phyloP scores from a whole-genome alignment of 768 basidiomycete genomes.

The Lactarius sanguifluus region DNA sequence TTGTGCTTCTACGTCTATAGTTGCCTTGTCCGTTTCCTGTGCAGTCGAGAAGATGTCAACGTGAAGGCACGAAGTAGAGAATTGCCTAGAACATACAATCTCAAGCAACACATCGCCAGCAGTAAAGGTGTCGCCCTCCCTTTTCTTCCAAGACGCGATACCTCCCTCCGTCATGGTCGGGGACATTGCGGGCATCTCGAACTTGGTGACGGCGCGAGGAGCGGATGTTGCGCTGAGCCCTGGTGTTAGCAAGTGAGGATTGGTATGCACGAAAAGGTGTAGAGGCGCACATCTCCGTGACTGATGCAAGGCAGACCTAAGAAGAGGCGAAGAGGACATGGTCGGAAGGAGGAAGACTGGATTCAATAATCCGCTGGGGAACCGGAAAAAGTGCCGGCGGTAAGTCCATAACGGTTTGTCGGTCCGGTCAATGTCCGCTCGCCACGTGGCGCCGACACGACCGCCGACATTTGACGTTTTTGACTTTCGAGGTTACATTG shows the following conservation, averaged over 20 bases:
- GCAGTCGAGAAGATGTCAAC: slow-evolving; percentile 7
- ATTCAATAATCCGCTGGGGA: background rate
- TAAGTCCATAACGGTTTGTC: background rate
- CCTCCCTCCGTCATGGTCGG: slow-evolving; percentile 97
- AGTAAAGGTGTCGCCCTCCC: slow-evolving; percentile 74
- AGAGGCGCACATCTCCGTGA: slow-evolving; percentile 16
- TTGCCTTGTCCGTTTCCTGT: slow-evolving; percentile 93
- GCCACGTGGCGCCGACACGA: background rate
- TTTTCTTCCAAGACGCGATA: slow-evolving; percentile 88
- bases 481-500: background rate
- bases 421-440: background rate
- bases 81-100: slow-evolving; percentile 58
- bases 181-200: slow-evolving; percentile 96
- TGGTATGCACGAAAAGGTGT: background rate
- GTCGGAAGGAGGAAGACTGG: background rate
- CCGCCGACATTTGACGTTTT: background rate
- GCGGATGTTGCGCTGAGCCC: slow-evolving; percentile 54
- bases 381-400: background rate
- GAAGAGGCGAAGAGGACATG: slow-evolving; percentile 17
- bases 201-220: slow-evolving; percentile 64
- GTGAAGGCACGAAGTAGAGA: background rate
- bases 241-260: slow-evolving; percentile 32
- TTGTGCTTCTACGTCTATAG: slow-evolving; percentile 98
- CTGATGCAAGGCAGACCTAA: slow-evolving; percentile 14
- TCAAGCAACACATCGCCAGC: slow-evolving; percentile 87